These are phyloP conservation scores for Phaeoacremonium minimum DNA, from an alignment of 2,329 filamentous ascomycete species.

Conservation along the genomic window DNA sequence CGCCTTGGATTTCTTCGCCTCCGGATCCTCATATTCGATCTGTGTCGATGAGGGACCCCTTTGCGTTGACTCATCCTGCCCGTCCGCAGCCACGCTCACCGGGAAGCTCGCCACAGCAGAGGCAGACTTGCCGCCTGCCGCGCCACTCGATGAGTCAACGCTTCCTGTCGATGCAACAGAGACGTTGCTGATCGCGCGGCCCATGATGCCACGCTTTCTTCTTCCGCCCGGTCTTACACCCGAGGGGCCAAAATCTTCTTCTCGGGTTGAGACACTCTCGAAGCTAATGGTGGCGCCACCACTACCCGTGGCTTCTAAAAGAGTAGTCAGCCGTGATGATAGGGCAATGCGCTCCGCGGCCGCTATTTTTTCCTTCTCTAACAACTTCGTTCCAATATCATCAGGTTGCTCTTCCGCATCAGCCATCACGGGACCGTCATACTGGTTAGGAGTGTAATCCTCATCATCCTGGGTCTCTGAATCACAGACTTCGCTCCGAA, in stretches of 20 bases:
- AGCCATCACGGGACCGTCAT: no score
- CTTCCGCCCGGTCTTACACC: slow-evolving; percentile 11
- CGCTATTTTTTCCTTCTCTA: slow-evolving; percentile 10
- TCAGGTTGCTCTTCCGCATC: slow-evolving; percentile 5
- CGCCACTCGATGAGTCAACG: slow-evolving; percentile 29
- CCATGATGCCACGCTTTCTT: slow-evolving; percentile 47
- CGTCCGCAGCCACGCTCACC: slow-evolving; percentile 1
- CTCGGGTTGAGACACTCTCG: slow-evolving; percentile 3
- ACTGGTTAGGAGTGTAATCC: slow-evolving; percentile 2
- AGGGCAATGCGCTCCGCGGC: slow-evolving; percentile 34
- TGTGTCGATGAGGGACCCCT: slow-evolving; percentile 41
- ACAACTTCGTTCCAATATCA: no score
- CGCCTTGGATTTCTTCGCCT: slow-evolving; percentile 37
- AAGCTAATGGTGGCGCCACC: slow-evolving; percentile 6
- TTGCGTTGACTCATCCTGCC: slow-evolving; percentile 6
- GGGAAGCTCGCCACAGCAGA: slow-evolving; percentile 3
- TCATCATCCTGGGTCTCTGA: slow-evolving; percentile 19
- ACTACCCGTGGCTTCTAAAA: slow-evolving; percentile 25
- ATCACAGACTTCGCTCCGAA: slow-evolving; percentile 34
- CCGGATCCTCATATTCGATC: slow-evolving; percentile 48
- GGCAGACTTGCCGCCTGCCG: slow-evolving; percentile 5
- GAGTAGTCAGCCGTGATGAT: slow-evolving; percentile 34
- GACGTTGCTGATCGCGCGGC: slow-evolving; percentile 54
- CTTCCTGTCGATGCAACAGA: slow-evolving; percentile 46
- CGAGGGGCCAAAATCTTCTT: slow-evolving; percentile 12